A percentile compares a stretch with the other conserved stretches of the same genome.
phyloP scores from a whole-genome alignment of 108 stramenopile species.

The Pseudonitzschia delicatissima region DNA sequence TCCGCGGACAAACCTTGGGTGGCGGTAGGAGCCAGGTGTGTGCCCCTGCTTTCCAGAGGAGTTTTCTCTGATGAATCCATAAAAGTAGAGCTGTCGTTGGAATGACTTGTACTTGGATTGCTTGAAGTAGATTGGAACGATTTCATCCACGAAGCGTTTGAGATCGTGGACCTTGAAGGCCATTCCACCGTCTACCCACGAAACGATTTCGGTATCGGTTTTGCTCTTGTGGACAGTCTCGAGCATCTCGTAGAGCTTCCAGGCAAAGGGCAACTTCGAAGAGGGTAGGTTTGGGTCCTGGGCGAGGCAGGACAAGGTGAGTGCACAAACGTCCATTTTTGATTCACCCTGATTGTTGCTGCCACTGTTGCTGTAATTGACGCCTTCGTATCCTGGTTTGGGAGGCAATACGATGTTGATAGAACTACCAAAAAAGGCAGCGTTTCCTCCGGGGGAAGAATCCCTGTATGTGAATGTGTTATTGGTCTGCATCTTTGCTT shows the following conservation, averaged over 20 bases:
- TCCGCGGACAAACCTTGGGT: slow-evolving; percentile 57
- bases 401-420: not conserved
- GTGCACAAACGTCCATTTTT: slow-evolving; percentile 7
- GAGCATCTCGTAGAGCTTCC: slow-evolving; percentile 41
- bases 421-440: not conserved
- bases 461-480: too few relatives aligned
- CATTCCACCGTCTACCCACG: slow-evolving; percentile 64
- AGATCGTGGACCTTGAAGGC: slow-evolving; percentile 59
- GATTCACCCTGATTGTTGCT: not conserved
- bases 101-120: slow-evolving; percentile 84
- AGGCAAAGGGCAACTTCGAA: slow-evolving; percentile 31
- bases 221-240: slow-evolving; percentile 17
- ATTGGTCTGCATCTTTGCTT: too few relatives aligned
- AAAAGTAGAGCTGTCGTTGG: slow-evolving; percentile 89
- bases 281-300: slow-evolving; percentile 25
- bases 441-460: too few relatives aligned
- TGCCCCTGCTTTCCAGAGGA: not conserved
- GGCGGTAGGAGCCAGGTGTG: slow-evolving; percentile 54
- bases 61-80: slow-evolving; percentile 40
- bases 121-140: slow-evolving; percentile 87
- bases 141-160: slow-evolving; percentile 53
- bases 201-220: slow-evolving; percentile 47
- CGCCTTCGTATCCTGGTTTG: not conserved
- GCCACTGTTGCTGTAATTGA: too few relatives aligned
- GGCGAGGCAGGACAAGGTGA: not conserved